These are phyloP conservation scores for Amanita fuliginea DNA, from an alignment of 768 basidiomycete species.

Conservation along the genomic window DNA sequence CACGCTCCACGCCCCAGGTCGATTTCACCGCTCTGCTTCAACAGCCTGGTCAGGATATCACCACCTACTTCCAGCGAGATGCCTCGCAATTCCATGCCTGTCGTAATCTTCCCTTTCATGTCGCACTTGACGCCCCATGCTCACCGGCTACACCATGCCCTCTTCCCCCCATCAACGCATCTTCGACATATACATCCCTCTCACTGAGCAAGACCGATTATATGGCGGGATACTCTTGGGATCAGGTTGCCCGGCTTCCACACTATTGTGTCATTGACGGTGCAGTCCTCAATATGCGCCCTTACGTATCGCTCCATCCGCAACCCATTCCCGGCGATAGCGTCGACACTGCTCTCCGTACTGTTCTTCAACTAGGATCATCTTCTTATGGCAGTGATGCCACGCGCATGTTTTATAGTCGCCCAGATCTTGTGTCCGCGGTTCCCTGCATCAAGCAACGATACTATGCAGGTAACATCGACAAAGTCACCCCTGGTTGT, in stretches of 20 bases:
- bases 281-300: conserved; percentile 83
- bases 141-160: conserved; percentile 47
- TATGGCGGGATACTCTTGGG: conserved; percentile 85
- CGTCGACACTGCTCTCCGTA: conserved; percentile 78
- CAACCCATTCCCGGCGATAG: conserved; percentile 56
- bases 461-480: conserved; percentile 91
- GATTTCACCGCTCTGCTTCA: conserved; percentile 47
- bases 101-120: conserved; percentile 45
- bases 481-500: conserved; percentile 94
- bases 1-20: conserved; percentile 38
- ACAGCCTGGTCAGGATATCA: conserved; percentile 78
- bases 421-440: conserved; percentile 48
- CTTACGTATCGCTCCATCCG: conserved; percentile 73
- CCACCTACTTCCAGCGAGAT: conserved; percentile 70
- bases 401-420: conserved; percentile 77
- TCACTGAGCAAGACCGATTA: conserved; percentile 54
- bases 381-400: conserved; percentile 71
- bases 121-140: conserved; percentile 73
- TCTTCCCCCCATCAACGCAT: conserved; percentile 45
- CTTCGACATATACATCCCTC: conserved; percentile 49
- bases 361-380: conserved; percentile 40
- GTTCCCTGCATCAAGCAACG: conserved; percentile 76
- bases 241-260: conserved; percentile 59
- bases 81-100: conserved; percentile 60
- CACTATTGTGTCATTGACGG: conserved; percentile 90